A percentile compares a stretch with the other conserved stretches of the same genome.
phyloP scores from a whole-genome alignment of 106 monocot species.

The Dioscorea alata region DNA sequence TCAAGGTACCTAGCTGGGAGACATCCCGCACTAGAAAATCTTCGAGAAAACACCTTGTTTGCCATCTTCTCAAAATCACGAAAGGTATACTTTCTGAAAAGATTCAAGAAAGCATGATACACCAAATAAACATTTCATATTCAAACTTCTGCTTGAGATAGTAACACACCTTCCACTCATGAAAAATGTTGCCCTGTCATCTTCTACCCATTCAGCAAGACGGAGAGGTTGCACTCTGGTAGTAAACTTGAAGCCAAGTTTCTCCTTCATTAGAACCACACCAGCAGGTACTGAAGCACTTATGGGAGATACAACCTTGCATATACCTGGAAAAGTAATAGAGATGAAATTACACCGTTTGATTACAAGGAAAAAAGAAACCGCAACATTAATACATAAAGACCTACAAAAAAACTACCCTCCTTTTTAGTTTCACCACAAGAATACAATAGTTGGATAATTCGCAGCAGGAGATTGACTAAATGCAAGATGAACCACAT shows the following conservation, averaged over 20 bases:
- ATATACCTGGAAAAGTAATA: constrained; percentile 57
- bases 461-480: too few species aligned
- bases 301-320: constrained; percentile 82
- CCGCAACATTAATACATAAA: background rate
- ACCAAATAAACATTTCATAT: background rate
- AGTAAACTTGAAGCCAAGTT: constrained; percentile 80
- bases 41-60: constrained; percentile 70
- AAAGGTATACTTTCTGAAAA: constrained; percentile 83
- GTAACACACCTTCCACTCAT: constrained; percentile 77
- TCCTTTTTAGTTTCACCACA: too few species aligned
- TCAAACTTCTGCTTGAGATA: background rate
- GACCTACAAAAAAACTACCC: too few species aligned
- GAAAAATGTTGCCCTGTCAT: constrained; percentile 81
- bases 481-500: too few species aligned
- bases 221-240: constrained; percentile 88
- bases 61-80: constrained; percentile 98
- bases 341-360: too few species aligned
- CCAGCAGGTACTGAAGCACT: constrained; percentile 90
- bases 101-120: constrained; percentile 4
- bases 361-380: background rate
- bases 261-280: constrained; percentile 92
- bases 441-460: too few species aligned
- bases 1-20: constrained; percentile 84
- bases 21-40: constrained; percentile 70
- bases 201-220: constrained; percentile 74